A percentile compares a stretch with the other conserved stretches of the same genome.
Evolutionary conservation across 2,329 filamentous ascomycete genomes (phyloP).

Genomic region (Alternaria arbusti): DNA sequence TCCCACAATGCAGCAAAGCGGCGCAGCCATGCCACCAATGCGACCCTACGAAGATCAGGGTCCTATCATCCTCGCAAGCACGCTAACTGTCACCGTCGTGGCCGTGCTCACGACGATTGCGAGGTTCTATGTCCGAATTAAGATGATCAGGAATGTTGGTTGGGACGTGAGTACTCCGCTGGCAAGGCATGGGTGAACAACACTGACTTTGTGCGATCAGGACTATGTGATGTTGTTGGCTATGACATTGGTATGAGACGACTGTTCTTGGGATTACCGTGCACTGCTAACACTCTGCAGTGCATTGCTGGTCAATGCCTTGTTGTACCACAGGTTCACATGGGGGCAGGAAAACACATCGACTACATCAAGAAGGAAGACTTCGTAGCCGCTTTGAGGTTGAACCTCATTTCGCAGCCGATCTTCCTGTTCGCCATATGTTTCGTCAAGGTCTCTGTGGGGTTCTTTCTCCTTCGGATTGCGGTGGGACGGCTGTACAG

Average conservation of each 20-base stretch:
- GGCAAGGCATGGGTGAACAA: neutral
- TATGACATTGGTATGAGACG: constrained; percentile 41
- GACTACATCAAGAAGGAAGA: constrained; percentile 49
- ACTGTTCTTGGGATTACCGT: neutral
- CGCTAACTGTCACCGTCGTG: constrained; percentile 49
- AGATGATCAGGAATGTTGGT: constrained; percentile 58
- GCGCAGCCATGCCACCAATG: neutral
- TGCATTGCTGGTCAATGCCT: constrained; percentile 51
- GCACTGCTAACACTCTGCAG: constrained; percentile 19
- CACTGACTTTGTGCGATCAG: constrained; percentile 21
- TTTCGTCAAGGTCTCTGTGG: constrained; percentile 58
- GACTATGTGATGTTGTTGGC: constrained; percentile 55
- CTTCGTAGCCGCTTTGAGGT: constrained; percentile 51
- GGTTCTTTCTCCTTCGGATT: constrained; percentile 57
- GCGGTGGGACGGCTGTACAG: constrained; percentile 51
- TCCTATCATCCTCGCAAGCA: constrained; percentile 50
- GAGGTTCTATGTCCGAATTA: constrained; percentile 57
- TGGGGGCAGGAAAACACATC: constrained; percentile 57
- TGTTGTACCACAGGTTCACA: constrained; percentile 50
- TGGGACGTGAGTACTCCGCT: constrained; percentile 52
- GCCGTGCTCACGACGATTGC: constrained; percentile 51
- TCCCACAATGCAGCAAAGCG: neutral
- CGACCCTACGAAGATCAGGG: constrained; percentile 36
- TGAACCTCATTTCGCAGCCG: constrained; percentile 57
- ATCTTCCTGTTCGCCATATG: constrained; percentile 56